A percentile compares a stretch with the other conserved stretches of the same genome.
Conservation (phyloP, 2,329 filamentous ascomycete species). For the Exserohilum turcica region DNA sequence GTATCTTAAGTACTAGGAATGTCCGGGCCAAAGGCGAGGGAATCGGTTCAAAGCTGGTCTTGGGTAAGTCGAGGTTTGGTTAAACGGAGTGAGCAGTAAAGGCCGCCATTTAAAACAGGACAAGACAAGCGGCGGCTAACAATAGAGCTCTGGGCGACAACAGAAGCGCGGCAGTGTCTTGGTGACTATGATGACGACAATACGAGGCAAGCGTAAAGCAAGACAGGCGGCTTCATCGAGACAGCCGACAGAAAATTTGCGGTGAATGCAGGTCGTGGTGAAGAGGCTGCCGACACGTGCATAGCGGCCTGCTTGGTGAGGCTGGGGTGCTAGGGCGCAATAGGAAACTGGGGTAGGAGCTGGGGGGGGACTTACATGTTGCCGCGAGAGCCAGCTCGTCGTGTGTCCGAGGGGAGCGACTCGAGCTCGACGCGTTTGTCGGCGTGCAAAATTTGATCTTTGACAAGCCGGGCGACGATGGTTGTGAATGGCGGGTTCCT, state of each 20-base stretch:
- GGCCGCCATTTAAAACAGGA: neutral
- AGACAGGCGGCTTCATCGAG: neutral
- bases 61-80: slow-evolving; percentile 8
- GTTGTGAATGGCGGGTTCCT: slow-evolving; percentile 18
- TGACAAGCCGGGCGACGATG: slow-evolving; percentile 13
- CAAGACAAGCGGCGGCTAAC: neutral
- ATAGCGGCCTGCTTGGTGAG: slow-evolving; percentile 1
- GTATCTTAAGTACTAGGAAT: neutral
- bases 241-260: slow-evolving; percentile 4
- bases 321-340: slow-evolving; percentile 9
- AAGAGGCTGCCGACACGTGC: slow-evolving; percentile 6
- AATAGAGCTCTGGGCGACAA: slow-evolving; percentile 1
- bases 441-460: slow-evolving; percentile 13
- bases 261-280: slow-evolving; percentile 10
- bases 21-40: neutral
- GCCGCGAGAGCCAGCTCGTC: slow-evolving; percentile 2
- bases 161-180: neutral
- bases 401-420: neutral
- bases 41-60: neutral
- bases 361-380: slow-evolving; percentile 16
- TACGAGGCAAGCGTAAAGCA: slow-evolving; percentile 1
- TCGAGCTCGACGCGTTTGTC: neutral
- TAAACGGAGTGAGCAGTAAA: neutral
- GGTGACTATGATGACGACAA: slow-evolving; percentile 14
- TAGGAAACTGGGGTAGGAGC: slow-evolving; percentile 11